Evolutionary conservation across 768 basidiomycete species (phyloP).

Genomic region (Lentinula sp.): DNA sequence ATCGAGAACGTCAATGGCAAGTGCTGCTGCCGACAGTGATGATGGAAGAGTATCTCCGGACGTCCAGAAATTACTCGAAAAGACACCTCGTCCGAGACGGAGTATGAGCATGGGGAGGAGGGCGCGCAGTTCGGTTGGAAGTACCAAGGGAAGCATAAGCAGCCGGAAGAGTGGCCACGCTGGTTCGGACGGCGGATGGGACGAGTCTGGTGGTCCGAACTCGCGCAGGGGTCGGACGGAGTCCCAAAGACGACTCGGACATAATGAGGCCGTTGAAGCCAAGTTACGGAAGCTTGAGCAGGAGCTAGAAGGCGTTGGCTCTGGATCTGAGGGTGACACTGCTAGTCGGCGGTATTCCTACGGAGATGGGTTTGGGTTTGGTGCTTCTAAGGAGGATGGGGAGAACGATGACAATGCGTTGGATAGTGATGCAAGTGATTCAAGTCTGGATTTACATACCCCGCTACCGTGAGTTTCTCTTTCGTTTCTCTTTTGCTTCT

Average conservation of each 20-base stretch:
- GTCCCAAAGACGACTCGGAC: background rate
- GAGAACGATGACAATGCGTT: background rate
- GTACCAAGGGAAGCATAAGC: background rate
- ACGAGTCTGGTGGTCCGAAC: background rate
- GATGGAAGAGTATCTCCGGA: background rate
- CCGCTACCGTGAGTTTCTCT: constrained; percentile 53
- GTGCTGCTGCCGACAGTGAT: background rate
- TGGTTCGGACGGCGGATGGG: background rate
- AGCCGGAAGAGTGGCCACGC: background rate
- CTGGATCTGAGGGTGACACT: background rate
- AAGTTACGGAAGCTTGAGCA: background rate
- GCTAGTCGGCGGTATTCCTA: background rate
- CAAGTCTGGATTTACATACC: constrained; percentile 63
- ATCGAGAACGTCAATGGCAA: background rate
- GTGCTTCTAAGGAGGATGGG: background rate
- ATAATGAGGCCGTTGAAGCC: background rate
- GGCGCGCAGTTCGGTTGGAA: background rate
- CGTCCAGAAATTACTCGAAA: background rate
- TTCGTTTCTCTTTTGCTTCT: constrained; percentile 2
- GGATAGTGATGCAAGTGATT: constrained; percentile 37
- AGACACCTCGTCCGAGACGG: background rate
- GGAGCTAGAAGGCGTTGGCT: background rate
- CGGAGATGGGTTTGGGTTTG: background rate
- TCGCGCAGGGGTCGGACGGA: background rate
- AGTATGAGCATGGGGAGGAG: background rate